A percentile compares a stretch with the other conserved stretches of the same genome.
Evolutionary conservation across 1,284 basidiomycete genomes (phyloP).

Genomic region (Ceratobasidium sp.): DNA sequence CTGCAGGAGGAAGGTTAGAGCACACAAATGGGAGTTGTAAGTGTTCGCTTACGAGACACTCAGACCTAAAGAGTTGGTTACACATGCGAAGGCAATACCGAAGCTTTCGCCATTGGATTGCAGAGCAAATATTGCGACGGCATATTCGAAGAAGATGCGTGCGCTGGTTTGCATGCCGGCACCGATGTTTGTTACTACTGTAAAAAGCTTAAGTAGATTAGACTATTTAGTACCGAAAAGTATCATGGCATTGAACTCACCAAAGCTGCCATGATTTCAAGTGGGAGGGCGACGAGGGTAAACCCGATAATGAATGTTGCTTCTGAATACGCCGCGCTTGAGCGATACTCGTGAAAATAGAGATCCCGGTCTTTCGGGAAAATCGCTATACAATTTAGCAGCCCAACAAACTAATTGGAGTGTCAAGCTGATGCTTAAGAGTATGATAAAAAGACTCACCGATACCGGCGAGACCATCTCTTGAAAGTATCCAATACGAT

Average conservation of each 20-base stretch:
- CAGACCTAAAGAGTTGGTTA: constrained; percentile 52
- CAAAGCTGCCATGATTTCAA: constrained; percentile 57
- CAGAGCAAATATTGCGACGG: constrained; percentile 59
- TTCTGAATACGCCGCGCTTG: constrained; percentile 60
- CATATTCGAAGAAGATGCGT: constrained; percentile 62
- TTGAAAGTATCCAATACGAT: constrained; percentile 59
- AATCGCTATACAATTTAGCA: constrained; percentile 61
- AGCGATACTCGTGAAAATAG: constrained; percentile 61
- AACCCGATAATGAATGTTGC: constrained; percentile 62
- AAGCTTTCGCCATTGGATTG: constrained; percentile 59
- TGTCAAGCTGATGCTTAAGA: constrained; percentile 7
- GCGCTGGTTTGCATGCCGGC: constrained; percentile 61
- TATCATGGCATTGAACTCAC: too few relatives aligned
- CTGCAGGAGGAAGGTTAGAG: constrained; percentile 17
- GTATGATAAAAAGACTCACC: constrained; percentile 45
- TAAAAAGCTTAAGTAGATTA: constrained; percentile 29
- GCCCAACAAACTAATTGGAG: constrained; percentile 57
- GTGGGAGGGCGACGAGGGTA: constrained; percentile 60
- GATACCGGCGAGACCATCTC: constrained; percentile 50
- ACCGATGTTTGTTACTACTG: constrained; percentile 57
- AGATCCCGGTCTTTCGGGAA: constrained; percentile 61
- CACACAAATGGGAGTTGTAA: background rate
- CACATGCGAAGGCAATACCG: constrained; percentile 54
- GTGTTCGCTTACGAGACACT: constrained; percentile 58
- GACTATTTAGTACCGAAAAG: constrained; percentile 50